phyloP scores from a whole-genome alignment of 306 rosid species.

The Lablab purpureus region DNA sequence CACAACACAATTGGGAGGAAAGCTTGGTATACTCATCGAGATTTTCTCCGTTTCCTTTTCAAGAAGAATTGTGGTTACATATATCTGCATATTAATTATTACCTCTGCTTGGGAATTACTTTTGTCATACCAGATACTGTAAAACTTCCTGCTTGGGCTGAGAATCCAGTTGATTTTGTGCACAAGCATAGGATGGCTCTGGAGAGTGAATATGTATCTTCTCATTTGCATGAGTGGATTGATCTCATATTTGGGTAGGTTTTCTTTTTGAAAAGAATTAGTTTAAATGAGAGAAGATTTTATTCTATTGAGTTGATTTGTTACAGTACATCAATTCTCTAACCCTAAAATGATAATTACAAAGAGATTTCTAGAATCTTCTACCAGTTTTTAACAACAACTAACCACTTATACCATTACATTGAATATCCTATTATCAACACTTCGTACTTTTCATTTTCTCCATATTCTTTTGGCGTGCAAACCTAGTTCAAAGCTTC shows the following conservation, averaged over 20 bases:
- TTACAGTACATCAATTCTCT: too few species aligned
- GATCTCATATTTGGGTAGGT: constrained; percentile 96
- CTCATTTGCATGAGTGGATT: constrained; percentile 97
- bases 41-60: constrained; percentile 42
- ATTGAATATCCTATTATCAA: too few species aligned
- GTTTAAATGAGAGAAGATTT: too few species aligned
- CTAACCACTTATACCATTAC: too few species aligned
- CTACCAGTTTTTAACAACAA: too few species aligned
- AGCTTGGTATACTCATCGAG: constrained; percentile 73
- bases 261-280: too few species aligned
- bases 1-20: constrained; percentile 88
- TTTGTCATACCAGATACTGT: constrained; percentile 68
- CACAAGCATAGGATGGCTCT: constrained; percentile 97
- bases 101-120: constrained; percentile 46
- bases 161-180: constrained; percentile 88
- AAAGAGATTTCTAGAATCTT: too few species aligned
- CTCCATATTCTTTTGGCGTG: neutral
- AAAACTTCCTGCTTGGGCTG: constrained; percentile 95
- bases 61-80: constrained; percentile 25
- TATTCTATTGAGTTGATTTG: too few species aligned
- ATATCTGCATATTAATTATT: constrained; percentile 38
- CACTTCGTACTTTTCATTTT: constrained; percentile 8
- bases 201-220: constrained; percentile 92
- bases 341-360: too few species aligned
- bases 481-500: constrained; percentile 34